phyloP scores from a whole-genome alignment of 1,284 basidiomycete species.

The Heterobasidion annosum region DNA sequence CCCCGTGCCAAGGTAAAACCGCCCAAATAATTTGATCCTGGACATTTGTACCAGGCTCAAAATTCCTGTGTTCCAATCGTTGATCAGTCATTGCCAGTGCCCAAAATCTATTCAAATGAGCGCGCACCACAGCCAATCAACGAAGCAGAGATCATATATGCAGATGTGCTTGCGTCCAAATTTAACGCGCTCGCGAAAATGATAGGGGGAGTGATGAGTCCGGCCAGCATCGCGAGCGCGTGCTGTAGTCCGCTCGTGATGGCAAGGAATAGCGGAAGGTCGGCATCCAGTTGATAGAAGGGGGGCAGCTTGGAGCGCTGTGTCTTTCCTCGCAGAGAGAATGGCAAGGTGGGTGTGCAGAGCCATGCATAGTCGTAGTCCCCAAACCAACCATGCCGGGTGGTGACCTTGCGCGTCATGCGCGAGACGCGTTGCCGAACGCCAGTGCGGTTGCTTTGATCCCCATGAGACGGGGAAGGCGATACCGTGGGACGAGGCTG shows the following conservation, averaged over 20 bases:
- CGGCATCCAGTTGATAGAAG: conserved; percentile 65
- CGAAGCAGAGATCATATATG: conserved; percentile 79
- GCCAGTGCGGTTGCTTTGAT: not conserved
- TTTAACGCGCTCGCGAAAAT: conserved; percentile 64
- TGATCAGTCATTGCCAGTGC: not conserved
- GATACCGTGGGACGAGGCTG: conserved; percentile 16
- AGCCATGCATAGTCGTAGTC: conserved; percentile 74
- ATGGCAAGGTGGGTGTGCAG: conserved; percentile 58
- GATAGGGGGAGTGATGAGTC: conserved; percentile 57
- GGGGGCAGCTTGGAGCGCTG: conserved; percentile 34
- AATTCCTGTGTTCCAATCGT: conserved; percentile 35
- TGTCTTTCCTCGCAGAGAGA: conserved; percentile 15
- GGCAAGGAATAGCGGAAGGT: conserved; percentile 62
- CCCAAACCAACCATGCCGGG: conserved; percentile 64
- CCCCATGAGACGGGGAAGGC: conserved; percentile 1
- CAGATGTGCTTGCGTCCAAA: conserved; percentile 45
- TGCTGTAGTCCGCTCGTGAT: conserved; percentile 70
- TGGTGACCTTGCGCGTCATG: conserved; percentile 29
- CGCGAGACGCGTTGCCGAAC: conserved; percentile 2
- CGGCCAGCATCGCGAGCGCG: conserved; percentile 75
- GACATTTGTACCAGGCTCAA: conserved; percentile 73
- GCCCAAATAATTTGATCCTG: conserved; percentile 46
- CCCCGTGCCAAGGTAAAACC: conserved; percentile 70
- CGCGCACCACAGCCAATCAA: conserved; percentile 66
- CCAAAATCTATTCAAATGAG: not conserved